These are phyloP conservation scores for Lepraria neglecta DNA, from an alignment of 495 filamentous ascomycete species.

Conservation along the genomic window DNA sequence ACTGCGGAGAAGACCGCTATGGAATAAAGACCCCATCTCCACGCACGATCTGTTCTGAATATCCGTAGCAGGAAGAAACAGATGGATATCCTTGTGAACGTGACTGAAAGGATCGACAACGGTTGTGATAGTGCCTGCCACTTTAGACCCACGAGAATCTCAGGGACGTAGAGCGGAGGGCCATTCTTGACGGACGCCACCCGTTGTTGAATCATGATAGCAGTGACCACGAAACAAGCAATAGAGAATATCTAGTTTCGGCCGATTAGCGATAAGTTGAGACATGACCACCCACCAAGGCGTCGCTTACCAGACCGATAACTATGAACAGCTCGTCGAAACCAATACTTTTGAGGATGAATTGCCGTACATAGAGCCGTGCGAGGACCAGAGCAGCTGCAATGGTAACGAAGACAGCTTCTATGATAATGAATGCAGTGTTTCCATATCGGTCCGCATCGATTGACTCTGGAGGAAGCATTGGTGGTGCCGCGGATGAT, in stretches of 20 bases:
- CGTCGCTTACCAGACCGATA: slow-evolving; percentile 33
- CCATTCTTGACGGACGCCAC: not conserved
- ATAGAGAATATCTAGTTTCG: slow-evolving; percentile 3
- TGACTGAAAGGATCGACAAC: slow-evolving; percentile 40
- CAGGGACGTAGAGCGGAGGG: not conserved
- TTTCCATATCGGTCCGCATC: slow-evolving; percentile 4
- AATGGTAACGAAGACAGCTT: slow-evolving; percentile 36
- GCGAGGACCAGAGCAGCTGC: slow-evolving; percentile 36
- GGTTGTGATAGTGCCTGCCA: slow-evolving; percentile 44
- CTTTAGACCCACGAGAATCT: slow-evolving; percentile 18
- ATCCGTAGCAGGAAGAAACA: slow-evolving; percentile 45
- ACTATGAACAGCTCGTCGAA: slow-evolving; percentile 42
- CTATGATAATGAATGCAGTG: not conserved
- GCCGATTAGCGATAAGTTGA: not conserved
- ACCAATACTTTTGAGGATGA: slow-evolving; percentile 40
- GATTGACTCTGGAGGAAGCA: not conserved
- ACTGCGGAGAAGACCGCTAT: slow-evolving; percentile 37
- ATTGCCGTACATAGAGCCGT: slow-evolving; percentile 41
- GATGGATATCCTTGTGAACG: slow-evolving; percentile 41
- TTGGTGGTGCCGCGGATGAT: not conserved
- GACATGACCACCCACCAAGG: too few species aligned
- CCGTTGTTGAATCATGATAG: slow-evolving; percentile 1
- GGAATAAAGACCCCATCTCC: slow-evolving; percentile 37
- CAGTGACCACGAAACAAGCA: not conserved
- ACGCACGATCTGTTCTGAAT: slow-evolving; percentile 32